Evolutionary conservation across 768 basidiomycete species (phyloP), one percentile per base, ranked within the genome.

Genomic region (Auricularia heimuer): DNA sequence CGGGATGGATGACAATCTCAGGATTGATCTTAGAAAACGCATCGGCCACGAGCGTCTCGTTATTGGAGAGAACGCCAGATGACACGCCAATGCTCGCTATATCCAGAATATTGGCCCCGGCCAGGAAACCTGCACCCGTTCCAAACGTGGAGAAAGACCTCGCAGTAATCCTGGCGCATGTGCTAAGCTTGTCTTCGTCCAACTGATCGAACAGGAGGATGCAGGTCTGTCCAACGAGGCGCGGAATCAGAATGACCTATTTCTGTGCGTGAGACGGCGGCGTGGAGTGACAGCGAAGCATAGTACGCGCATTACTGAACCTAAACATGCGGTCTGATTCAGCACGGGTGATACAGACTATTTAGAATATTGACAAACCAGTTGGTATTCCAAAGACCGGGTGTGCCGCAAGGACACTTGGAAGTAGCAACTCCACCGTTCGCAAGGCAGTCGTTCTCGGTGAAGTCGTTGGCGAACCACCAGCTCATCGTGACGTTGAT

Each of bases 101-200:
- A 70, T 89, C 86, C 61, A 88, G 74, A 0, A 80, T 78, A 69
- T 89, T 88, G 4, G 88, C 87, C 12, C 88, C 88, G 36, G 84
- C 83, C 29, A 87, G 71, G 47, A 75, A 79, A 16, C 82, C 79
- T 1, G 81, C 70, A 34, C 80, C 78, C 68, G 80, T 77, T 64
- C 75, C 75, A 65, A 85, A 82, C 3, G 79, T 74, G 4, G 71
- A 77, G 67, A 83, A 88, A 3, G 84, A 75, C 16, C 87, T 80
- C 4, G 70, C 70, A 1, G 81, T 81, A 63, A 87, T 85, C 58
- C 74, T 69, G 8, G 76, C 77, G 68, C 86, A 88, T 65, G 79
- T 79, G 18, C 66, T 69, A 35, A 76, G 66, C 69, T 85, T 79
- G 0, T 75, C 69, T 2, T 70, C 51, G 4, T 81, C 74, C 35